Conservation (phyloP, 495 filamentous ascomycete genomes). For the Haplographium delicatum region DNA sequence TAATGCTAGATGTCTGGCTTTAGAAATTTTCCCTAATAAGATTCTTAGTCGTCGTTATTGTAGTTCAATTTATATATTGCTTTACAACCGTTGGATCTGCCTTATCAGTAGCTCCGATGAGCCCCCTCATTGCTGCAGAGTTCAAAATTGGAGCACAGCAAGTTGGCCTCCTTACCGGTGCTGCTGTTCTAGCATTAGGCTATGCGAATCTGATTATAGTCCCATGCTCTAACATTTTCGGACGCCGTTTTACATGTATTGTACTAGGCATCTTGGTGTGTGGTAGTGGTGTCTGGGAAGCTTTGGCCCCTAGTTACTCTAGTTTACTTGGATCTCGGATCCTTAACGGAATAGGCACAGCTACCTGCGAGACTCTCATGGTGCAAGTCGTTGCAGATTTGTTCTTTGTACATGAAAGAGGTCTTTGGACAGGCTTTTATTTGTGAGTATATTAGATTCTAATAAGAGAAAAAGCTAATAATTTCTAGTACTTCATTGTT, state of each 20-base stretch:
- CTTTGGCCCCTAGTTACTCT: neutral
- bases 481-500: slow-evolving; percentile 26
- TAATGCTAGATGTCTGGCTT: neutral
- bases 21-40: neutral
- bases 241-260: slow-evolving; percentile 33
- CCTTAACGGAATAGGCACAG: slow-evolving; percentile 54
- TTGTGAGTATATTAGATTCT: no score
- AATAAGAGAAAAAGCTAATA: no score
- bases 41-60: neutral
- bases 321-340: neutral
- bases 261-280: neutral
- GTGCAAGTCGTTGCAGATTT: slow-evolving; percentile 56
- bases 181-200: neutral
- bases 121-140: neutral
- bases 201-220: slow-evolving; percentile 61
- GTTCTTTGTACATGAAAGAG: slow-evolving; percentile 59
- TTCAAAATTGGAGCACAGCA: neutral
- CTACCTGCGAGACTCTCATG: slow-evolving; percentile 46
- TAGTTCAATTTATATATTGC: neutral
- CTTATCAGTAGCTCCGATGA: slow-evolving; percentile 3
- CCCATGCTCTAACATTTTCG: slow-evolving; percentile 52
- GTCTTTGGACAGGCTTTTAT: slow-evolving; percentile 59
- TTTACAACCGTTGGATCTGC: neutral
- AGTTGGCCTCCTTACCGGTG: neutral
- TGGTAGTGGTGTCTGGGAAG: neutral